phyloP scores from a whole-genome alignment of 345 rosid species.

The Euphorbia tirucalli region DNA sequence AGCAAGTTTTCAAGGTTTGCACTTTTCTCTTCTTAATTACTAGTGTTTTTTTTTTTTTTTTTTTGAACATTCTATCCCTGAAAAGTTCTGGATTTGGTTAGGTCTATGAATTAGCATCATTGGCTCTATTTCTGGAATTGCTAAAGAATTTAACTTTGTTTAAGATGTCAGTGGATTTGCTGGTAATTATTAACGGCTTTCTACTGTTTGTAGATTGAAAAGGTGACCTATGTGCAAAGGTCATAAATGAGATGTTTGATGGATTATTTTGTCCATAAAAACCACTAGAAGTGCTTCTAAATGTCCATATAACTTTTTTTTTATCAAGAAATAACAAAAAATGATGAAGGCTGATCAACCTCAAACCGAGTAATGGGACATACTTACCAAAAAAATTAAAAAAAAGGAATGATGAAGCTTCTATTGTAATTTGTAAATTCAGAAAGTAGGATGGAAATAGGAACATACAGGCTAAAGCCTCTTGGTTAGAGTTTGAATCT shows the following conservation, averaged over 20 bases:
- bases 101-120: neutral
- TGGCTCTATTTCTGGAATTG: neutral
- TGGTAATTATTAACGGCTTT: neutral
- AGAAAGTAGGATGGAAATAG: too few species aligned
- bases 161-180: neutral
- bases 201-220: too few species aligned
- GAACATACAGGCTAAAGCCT: too few species aligned
- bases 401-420: too few species aligned
- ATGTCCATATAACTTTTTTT: neutral
- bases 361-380: too few species aligned
- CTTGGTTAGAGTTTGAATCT: too few species aligned
- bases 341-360: too few species aligned
- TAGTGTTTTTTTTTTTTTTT: neutral
- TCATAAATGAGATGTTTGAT: neutral
- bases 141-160: neutral
- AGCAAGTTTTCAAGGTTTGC: slow-evolving; percentile 75
- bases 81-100: neutral
- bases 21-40: neutral
- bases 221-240: neutral
- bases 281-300: neutral
- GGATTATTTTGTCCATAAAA: neutral
- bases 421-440: too few species aligned
- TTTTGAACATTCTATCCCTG: neutral
- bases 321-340: neutral
- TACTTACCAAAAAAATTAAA: too few species aligned